Conservation (phyloP, 176 grass and related monocot genomes). For the Oryza glaberrima region DNA sequence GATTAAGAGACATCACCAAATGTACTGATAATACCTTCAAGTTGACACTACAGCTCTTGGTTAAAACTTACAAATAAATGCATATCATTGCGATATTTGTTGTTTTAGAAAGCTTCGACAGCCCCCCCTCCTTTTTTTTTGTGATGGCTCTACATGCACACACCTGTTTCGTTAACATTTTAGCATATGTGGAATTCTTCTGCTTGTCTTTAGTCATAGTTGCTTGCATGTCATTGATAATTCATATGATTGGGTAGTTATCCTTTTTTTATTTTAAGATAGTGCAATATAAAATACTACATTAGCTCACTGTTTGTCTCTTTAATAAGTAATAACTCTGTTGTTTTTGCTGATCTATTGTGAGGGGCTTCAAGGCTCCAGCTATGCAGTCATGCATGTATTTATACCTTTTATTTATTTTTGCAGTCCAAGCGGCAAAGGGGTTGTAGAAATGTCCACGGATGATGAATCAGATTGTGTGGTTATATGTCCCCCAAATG, state of each 20-base stretch:
- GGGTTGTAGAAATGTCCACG: conserved; percentile 58
- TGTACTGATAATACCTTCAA: neutral
- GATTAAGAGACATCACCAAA: conserved; percentile 30
- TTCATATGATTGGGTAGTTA: conserved; percentile 31
- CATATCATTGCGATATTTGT: conserved; percentile 1
- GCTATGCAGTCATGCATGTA: conserved; percentile 24
- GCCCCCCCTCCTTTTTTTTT: neutral
- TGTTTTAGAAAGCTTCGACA: neutral
- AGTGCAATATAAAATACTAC: neutral
- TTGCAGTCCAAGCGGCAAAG: conserved; percentile 61
- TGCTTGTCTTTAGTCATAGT: conserved; percentile 21
- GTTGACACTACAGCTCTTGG: neutral
- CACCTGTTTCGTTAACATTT: conserved; percentile 11
- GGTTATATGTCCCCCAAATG: conserved; percentile 51
- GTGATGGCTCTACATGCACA: conserved; percentile 22
- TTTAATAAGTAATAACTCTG: conserved; percentile 48
- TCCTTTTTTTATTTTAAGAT: conserved; percentile 25
- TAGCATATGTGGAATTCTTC: conserved; percentile 27
- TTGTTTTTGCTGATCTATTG: conserved; percentile 29
- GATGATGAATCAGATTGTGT: conserved; percentile 64
- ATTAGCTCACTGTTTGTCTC: conserved; percentile 38
- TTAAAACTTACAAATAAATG: neutral
- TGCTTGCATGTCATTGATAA: conserved; percentile 51
- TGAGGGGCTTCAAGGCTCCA: conserved; percentile 15
- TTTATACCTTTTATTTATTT: conserved; percentile 46